Evolutionary conservation across 202 grass and related monocot genomes (phyloP), one percentile per base, ranked within the genome.

Genomic region (Panicum hallii): DNA sequence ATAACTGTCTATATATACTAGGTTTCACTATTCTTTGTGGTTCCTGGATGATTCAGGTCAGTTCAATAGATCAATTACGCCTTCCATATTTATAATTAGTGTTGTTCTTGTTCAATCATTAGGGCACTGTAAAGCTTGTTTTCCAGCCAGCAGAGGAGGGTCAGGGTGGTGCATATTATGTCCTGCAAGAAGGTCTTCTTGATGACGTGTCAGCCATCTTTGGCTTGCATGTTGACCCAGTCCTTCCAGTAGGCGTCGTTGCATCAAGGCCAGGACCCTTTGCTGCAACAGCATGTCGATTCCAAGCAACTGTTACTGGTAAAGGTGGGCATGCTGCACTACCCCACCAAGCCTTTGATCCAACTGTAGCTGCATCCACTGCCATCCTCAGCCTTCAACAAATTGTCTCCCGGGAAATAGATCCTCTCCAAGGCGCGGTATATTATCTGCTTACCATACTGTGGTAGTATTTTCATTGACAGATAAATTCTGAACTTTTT

Each of bases 91-190:
- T 23, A 47, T 57, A 67, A 43, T 43, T 67, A 22, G 12, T 36
- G 6, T 34, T 26, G 46, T 22, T 78, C 17, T 3, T 30, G 0
- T 7, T 79, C n/a, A 11, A 10, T 71, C 36, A 22, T 43, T 15
- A 94, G 93, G 93, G 93, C 12, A 84, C 70, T 49, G 90, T 95
- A 42, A 95, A 90, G 83, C 85, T 95, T 49, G 81, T 92, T 20
- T 95, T 95, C 76, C 90, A 92, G 48, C 88, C 93, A 26, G 88
- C 79, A 74, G 90, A 92, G 78, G 88, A 95, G 86, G 82, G 88
- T 26, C 13, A 72, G 1, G 93, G 57, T 0, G 93, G 93, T 0
- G 93, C 93, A 14, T 92, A 88, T 7, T 81, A 88, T 42, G 56
- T 95, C 47, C 17, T 95, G 17, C 43, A 90, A 81, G 87, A 92